A percentile compares a stretch with the other conserved stretches of the same genome.
Conservation (phyloP, 805 yeast genomes). For the Lachancea lanzarotensis region DNA sequence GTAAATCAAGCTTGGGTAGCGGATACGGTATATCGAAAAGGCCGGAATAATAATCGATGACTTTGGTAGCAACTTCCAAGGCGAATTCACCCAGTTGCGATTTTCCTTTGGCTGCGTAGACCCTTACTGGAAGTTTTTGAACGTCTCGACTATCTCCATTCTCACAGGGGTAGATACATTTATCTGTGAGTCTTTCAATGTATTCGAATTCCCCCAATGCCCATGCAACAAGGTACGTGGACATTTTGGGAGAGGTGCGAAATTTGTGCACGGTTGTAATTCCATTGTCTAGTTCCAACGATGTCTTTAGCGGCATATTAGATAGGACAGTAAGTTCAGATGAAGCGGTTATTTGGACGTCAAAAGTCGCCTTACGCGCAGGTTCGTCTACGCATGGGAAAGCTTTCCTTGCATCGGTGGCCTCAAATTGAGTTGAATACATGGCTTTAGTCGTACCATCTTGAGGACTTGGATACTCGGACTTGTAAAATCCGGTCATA, state of each 20-base stretch:
- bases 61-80: constrained; percentile 56
- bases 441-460: constrained; percentile 23
- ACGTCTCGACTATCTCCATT: constrained; percentile 9
- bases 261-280: constrained; percentile 44
- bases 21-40: constrained; percentile 69
- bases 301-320: constrained; percentile 53
- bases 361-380: constrained; percentile 58
- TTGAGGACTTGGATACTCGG: constrained; percentile 47
- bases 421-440: constrained; percentile 47
- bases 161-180: constrained; percentile 11
- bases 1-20: constrained; percentile 70
- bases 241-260: constrained; percentile 65
- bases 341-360: constrained; percentile 49
- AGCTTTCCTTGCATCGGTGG: constrained; percentile 71
- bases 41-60: constrained; percentile 58
- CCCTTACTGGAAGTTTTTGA: constrained; percentile 54
- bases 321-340: constrained; percentile 51
- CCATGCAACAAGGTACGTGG: constrained; percentile 68
- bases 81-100: constrained; percentile 58
- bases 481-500: constrained; percentile 71
- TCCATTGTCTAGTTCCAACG: constrained; percentile 29
- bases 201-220: constrained; percentile 61
- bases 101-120: constrained; percentile 51
- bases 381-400: constrained; percentile 77
- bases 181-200: constrained; percentile 47